phyloP scores from a whole-genome alignment of 352 stramenopile species.

The Globisporangium cylindrosporum region DNA sequence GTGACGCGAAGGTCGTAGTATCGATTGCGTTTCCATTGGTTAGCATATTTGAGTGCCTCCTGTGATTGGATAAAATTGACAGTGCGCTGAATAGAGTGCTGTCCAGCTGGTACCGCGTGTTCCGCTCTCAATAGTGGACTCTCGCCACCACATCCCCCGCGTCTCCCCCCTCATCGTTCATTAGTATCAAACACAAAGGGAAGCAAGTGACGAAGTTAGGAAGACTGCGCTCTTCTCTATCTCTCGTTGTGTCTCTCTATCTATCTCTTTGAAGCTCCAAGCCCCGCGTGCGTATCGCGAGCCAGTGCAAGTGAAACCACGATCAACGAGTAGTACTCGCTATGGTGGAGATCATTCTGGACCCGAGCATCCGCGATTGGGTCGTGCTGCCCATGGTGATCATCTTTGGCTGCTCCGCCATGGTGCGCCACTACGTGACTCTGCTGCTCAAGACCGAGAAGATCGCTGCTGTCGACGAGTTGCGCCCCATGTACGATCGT shows the following conservation, averaged over 20 bases:
- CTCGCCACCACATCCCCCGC: background rate
- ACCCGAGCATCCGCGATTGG: constrained; percentile 93
- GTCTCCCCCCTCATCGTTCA: constrained; percentile 5
- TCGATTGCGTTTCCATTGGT: background rate
- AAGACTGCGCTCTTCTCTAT: background rate
- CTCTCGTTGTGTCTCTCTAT: background rate
- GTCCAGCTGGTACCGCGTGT: background rate
- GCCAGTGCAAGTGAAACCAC: background rate
- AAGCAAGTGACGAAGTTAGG: background rate
- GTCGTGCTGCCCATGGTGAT: constrained; percentile 97
- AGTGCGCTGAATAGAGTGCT: background rate
- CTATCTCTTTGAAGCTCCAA: background rate
- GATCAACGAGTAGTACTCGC: background rate
- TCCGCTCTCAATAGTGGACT: background rate
- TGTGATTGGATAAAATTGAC: background rate
- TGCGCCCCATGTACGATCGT: constrained; percentile 64
- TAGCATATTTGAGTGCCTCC: background rate
- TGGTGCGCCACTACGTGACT: constrained; percentile 85
- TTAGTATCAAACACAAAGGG: background rate
- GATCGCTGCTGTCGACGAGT: constrained; percentile 68
- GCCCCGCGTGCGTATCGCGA: background rate
- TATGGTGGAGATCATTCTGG: constrained; percentile 90
- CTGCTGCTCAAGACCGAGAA: constrained; percentile 84
- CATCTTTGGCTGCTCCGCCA: constrained; percentile 89
- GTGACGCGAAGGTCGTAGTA: background rate